Evolutionary conservation across 2,329 filamentous ascomycete genomes (phyloP).

Genomic region (Cladosporium oxysporum): DNA sequence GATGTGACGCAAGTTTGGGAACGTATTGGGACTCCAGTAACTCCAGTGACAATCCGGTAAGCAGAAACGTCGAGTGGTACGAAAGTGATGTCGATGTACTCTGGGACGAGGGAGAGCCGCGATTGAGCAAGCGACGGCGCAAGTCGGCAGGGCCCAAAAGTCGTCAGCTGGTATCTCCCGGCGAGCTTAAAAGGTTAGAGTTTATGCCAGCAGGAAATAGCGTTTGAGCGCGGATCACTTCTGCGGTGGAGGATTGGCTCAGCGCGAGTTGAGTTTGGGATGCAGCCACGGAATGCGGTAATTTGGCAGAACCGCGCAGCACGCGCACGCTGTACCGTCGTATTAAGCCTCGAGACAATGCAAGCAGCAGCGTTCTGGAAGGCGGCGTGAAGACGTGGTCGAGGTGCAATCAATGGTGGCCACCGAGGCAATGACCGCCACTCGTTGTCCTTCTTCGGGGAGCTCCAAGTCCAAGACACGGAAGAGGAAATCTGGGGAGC

Average conservation of each 20-base stretch:
- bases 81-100: constrained; percentile 10
- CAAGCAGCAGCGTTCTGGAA: constrained; percentile 1
- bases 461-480: constrained; percentile 8
- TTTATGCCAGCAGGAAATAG: constrained; percentile 14
- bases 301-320: neutral
- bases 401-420: neutral
- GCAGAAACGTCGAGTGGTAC: constrained; percentile 7
- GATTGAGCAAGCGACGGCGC: constrained; percentile 9
- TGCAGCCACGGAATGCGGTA: constrained; percentile 16
- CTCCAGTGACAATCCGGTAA: constrained; percentile 8
- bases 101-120: constrained; percentile 18
- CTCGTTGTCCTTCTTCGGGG: neutral
- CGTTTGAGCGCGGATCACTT: constrained; percentile 20
- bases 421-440: constrained; percentile 11
- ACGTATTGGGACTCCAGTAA: constrained; percentile 4
- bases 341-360: neutral
- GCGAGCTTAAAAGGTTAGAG: constrained; percentile 18
- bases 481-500: constrained; percentile 18
- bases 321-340: constrained; percentile 1
- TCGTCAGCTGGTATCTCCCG: constrained; percentile 21
- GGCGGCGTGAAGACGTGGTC: neutral
- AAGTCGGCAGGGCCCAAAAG: constrained; percentile 19
- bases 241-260: constrained; percentile 17
- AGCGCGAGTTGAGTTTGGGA: constrained; percentile 19
- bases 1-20: neutral